Percentiles rank a stretch among this genome's conserved stretches.
These are phyloP conservation scores for Climacium dendroides DNA, from an alignment of 225 moss, liverwort and hornwort genomes.

Conservation along the genomic window DNA sequence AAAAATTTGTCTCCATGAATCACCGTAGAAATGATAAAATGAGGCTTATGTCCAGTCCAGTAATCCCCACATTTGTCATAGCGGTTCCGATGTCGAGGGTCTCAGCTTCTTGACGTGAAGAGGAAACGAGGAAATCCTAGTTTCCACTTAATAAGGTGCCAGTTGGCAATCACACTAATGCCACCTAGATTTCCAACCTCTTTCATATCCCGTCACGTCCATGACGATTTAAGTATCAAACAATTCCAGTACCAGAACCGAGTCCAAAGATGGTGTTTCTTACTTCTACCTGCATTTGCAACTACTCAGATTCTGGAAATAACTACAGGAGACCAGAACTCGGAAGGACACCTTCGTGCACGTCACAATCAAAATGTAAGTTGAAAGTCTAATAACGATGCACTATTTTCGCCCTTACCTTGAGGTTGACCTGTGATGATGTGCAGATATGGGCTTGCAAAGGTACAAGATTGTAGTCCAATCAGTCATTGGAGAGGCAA, in stretches of 20 bases:
- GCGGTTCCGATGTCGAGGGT: not conserved
- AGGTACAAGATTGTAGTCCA: constrained; percentile 58
- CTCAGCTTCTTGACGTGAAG: not conserved
- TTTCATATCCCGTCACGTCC: not conserved
- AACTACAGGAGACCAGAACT: not conserved
- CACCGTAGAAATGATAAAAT: not conserved
- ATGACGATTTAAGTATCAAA: not conserved
- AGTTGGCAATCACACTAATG: not conserved
- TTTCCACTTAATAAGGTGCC: not conserved
- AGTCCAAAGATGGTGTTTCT: not conserved
- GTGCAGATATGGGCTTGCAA: constrained; percentile 41
- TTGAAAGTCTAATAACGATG: not conserved
- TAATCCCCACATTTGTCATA: not conserved
- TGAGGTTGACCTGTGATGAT: constrained; percentile 3
- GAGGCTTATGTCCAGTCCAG: not conserved
- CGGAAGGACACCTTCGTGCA: not conserved
- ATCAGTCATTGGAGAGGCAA: constrained; percentile 35
- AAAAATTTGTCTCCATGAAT: not conserved
- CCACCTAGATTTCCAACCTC: not conserved
- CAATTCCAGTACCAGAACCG: not conserved
- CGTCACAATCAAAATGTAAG: not conserved
- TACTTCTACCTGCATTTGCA: not conserved
- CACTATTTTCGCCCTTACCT: not conserved
- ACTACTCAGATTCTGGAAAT: not conserved
- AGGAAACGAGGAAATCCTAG: not conserved